phyloP scores from a whole-genome alignment of 1,284 basidiomycete species.

The Boletus semigastroideus region DNA sequence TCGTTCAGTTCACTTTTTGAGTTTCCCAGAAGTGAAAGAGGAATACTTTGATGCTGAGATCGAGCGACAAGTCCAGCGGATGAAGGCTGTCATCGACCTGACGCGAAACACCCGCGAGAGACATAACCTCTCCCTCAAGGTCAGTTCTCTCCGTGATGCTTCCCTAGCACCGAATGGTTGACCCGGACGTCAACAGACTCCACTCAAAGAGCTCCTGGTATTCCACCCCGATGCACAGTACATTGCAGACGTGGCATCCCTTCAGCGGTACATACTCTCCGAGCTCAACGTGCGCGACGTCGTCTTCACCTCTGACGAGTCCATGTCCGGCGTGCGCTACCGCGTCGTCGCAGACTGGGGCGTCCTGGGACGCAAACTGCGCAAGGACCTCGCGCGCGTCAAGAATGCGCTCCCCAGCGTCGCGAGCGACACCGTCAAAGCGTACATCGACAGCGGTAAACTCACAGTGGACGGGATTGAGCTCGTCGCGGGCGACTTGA shows the following conservation, averaged over 20 bases:
- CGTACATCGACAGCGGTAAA: slow-evolving; percentile 74
- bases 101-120: slow-evolving; percentile 89
- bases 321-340: slow-evolving; percentile 86
- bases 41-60: slow-evolving; percentile 98
- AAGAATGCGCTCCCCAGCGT: slow-evolving; percentile 85
- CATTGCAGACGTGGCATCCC: slow-evolving; percentile 81
- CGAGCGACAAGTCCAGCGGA: slow-evolving; percentile 91
- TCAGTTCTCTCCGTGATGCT: slow-evolving; percentile 29
- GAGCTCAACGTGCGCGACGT: slow-evolving; percentile 96
- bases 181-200: slow-evolving; percentile 56
- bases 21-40: slow-evolving; percentile 90
- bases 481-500: slow-evolving; percentile 86
- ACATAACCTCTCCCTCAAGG: slow-evolving; percentile 89
- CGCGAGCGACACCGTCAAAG: slow-evolving; percentile 82
- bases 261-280: slow-evolving; percentile 89
- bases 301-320: slow-evolving; percentile 88
- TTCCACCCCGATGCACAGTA: slow-evolving; percentile 91
- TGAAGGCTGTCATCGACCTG: slow-evolving; percentile 95
- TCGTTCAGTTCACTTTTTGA: slow-evolving; percentile 94
- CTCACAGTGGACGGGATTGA: slow-evolving; percentile 89
- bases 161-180: not conserved
- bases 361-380: slow-evolving; percentile 91
- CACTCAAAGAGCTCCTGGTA: slow-evolving; percentile 89
- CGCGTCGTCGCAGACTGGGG: slow-evolving; percentile 94
- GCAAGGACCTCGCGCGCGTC: slow-evolving; percentile 91